Conservation (phyloP, 441 rosid species). For the Pelargonium fulgidum region DNA sequence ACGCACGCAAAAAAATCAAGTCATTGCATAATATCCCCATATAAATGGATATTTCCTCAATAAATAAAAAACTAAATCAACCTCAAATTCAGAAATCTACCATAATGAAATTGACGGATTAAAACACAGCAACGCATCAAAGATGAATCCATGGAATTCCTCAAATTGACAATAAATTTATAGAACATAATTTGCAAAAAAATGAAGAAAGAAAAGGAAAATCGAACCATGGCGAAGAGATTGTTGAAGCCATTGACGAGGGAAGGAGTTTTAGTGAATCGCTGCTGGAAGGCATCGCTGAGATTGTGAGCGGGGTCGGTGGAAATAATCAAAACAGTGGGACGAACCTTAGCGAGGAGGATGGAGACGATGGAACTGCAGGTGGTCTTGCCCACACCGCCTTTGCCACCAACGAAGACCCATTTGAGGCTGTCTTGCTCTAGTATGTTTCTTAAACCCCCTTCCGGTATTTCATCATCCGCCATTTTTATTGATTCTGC, state of each 20-base stretch:
- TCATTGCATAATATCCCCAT: not conserved
- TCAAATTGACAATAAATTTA: too few species aligned
- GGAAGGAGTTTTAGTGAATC: slow-evolving; percentile 81
- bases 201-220: too few species aligned
- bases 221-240: slow-evolving; percentile 80
- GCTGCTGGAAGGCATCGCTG: slow-evolving; percentile 96
- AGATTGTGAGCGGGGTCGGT: slow-evolving; percentile 99
- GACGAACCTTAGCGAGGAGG: slow-evolving; percentile 64
- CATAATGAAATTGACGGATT: slow-evolving; percentile 1
- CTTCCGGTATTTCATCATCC: slow-evolving; percentile 50
- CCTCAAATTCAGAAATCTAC: not conserved
- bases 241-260: slow-evolving; percentile 86
- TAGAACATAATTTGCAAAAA: too few species aligned
- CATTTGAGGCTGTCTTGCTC: slow-evolving; percentile 82
- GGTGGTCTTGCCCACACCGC: slow-evolving; percentile 96
- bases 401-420: slow-evolving; percentile 98
- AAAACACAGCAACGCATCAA: slow-evolving; percentile 8
- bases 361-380: slow-evolving; percentile 88
- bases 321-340: slow-evolving; percentile 93
- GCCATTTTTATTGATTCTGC: slow-evolving; percentile 27
- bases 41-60: not conserved
- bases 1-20: too few species aligned
- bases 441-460: slow-evolving; percentile 58
- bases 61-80: not conserved
- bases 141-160: not conserved